A percentile compares a stretch with the other conserved stretches of the same genome.
Conservation (phyloP, 78 protist species). For the Dictyostelium intermedium region DNA sequence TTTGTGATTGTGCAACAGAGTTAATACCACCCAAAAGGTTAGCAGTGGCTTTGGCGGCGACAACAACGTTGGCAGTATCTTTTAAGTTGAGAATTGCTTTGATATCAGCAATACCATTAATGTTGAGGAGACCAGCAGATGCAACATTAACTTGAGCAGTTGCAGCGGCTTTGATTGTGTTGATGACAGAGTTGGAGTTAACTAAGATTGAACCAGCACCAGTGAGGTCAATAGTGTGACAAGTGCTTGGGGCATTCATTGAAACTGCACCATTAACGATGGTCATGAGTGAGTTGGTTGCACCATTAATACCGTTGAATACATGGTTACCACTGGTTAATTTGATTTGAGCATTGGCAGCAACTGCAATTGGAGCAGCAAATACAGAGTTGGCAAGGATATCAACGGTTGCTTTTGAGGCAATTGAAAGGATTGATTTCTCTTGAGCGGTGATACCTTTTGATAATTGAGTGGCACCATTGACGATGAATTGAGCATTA, state of each 20-base stretch:
- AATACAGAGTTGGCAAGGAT: neutral
- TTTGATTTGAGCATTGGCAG: neutral
- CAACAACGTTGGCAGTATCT: neutral
- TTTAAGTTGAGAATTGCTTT: neutral
- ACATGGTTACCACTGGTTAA: neutral
- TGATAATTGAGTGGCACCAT: neutral
- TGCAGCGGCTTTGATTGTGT: constrained; percentile 5
- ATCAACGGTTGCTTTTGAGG: neutral
- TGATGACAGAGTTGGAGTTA: neutral
- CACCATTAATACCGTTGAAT: constrained; percentile 27
- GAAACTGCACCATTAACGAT: neutral
- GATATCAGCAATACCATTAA: neutral
- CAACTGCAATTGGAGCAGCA: constrained; percentile 5
- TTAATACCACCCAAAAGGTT: constrained; percentile 43
- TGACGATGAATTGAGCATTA: constrained; percentile 1
- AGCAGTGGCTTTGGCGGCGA: neutral
- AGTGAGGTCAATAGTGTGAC: constrained; percentile 1
- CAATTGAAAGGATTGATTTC: neutral
- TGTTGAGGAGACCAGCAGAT: neutral
- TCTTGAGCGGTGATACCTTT: constrained; percentile 37
- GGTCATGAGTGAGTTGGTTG: neutral
- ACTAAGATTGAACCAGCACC: constrained; percentile 34
- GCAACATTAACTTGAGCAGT: constrained; percentile 16
- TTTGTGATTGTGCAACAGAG: neutral
- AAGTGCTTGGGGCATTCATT: neutral